Evolutionary conservation across 768 basidiomycete genomes (phyloP).

Genomic region (Mycena filopes): DNA sequence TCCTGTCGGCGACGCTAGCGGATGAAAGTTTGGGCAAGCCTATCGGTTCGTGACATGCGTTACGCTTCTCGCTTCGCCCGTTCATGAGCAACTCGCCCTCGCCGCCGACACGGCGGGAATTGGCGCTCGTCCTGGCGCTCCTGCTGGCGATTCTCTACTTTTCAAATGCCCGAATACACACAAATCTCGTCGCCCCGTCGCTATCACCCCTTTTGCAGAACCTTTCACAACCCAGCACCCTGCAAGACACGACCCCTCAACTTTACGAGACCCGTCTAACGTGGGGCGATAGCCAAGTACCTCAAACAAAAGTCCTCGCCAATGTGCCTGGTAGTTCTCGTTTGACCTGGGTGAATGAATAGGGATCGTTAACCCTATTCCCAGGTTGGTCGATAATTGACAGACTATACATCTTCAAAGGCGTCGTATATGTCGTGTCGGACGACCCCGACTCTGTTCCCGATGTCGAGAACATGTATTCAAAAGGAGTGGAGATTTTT

Average conservation of each 20-base stretch:
- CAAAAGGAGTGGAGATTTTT: constrained; percentile 56
- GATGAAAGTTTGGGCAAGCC: not conserved
- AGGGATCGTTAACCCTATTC: constrained; percentile 1
- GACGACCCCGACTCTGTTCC: constrained; percentile 43
- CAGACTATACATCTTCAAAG: constrained; percentile 27
- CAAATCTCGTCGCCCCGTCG: constrained; percentile 12
- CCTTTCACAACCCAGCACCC: constrained; percentile 14
- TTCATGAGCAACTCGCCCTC: constrained; percentile 43
- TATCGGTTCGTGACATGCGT: not conserved
- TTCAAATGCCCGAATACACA: constrained; percentile 38
- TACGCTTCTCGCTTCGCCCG: not conserved
- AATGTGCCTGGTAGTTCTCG: constrained; percentile 75
- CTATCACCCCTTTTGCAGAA: constrained; percentile 22
- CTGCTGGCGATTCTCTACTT: constrained; percentile 60
- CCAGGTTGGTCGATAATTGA: constrained; percentile 28
- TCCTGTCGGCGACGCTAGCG: not conserved
- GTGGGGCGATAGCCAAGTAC: constrained; percentile 53
- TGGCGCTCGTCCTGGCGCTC: constrained; percentile 59
- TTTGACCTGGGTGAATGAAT: not conserved
- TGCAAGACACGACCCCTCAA: constrained; percentile 29
- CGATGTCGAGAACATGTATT: constrained; percentile 59
- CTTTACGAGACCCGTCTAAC: constrained; percentile 44
- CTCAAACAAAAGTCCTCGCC: constrained; percentile 72
- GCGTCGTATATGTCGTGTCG: constrained; percentile 28
- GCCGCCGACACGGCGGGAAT: constrained; percentile 66